Evolutionary conservation across 2,329 filamentous ascomycete genomes (phyloP), one percentile per base, ranked within the genome.

Genomic region (Mycogone perniciosa): DNA sequence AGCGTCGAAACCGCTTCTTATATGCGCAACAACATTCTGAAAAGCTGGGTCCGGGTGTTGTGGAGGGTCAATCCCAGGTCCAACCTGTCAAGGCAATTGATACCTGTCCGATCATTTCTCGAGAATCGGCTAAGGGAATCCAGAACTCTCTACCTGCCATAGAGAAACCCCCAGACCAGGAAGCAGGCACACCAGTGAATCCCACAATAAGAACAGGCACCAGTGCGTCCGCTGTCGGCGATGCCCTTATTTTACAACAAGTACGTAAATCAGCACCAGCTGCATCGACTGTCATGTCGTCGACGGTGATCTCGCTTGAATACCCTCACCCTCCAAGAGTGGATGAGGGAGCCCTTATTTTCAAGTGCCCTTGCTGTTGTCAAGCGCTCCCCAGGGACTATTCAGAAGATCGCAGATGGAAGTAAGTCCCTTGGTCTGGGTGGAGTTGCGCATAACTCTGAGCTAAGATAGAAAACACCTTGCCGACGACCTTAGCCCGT

Each of bases 341-440:
- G 11, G 35, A 29, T 20, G 34, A 47, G 35, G 44, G 20, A 6
- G 34, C 34, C 7, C 20, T 35, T 35, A 30, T 47, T 38, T 53
- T 53, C 34, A 53, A 46, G 33, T 53, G 51, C 37, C 51, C 51
- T 34, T 53, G 51, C 26, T 53, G 51, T 35, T 53, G 45, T 27
- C 51, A 53, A 37, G 48, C 46, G 9, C 51, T 53, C 9, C 51
- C 51, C 13, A 35, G n/a, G 20, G 4, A 27, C 20, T 35, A 26
- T 9, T 45, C 31, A 33, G 43, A 45, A 45, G 43, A 11, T 26
- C n/a, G 27, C 31, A 45, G 33, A 10, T 45, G 43, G 43, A 45
- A 45, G 43, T 45, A 35, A 45, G 43, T 45, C 8, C 7, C 11
- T 34, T 26, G 20, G 27, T 10, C 31, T 27, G 26, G 26, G 35